These are phyloP conservation scores for Dichotomocladium elegans DNA, from an alignment of 371 early-diverging fungal genomes.

Conservation along the genomic window DNA sequence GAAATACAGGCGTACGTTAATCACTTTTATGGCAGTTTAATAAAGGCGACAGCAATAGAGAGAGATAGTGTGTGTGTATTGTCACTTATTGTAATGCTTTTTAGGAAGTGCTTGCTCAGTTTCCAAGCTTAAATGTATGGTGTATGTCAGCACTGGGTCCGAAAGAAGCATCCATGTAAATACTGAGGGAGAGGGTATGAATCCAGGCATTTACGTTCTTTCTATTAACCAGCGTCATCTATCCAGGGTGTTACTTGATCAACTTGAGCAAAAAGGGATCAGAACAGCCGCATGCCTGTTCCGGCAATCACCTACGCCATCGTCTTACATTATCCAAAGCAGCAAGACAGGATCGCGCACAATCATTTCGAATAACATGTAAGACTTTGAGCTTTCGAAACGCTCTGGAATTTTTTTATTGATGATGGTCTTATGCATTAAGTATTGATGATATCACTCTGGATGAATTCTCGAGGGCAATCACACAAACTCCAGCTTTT, in stretches of 20 bases:
- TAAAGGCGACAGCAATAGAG: neutral
- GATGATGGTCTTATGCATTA: no score
- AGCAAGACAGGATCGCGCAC: conserved; percentile 51
- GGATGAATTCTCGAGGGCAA: conserved; percentile 11
- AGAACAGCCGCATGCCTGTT: conserved; percentile 33
- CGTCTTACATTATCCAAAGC: conserved; percentile 62
- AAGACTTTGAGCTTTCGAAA: no score
- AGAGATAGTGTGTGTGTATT: neutral
- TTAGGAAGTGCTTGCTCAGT: conserved; percentile 47
- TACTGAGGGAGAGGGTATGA: no score
- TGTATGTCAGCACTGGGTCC: conserved; percentile 50
- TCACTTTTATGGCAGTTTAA: no score
- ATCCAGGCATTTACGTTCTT: no score
- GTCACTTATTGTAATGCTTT: neutral
- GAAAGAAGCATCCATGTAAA: conserved; percentile 40
- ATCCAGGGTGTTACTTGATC: conserved; percentile 18
- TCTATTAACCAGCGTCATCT: neutral
- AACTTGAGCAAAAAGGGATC: conserved; percentile 35
- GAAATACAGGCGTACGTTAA: conserved; percentile 46
- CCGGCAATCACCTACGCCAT: conserved; percentile 41
- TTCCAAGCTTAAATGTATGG: conserved; percentile 30
- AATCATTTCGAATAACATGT: conserved; percentile 58
- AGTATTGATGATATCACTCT: conserved; percentile 19
- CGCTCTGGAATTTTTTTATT: no score
- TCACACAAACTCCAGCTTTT: conserved; percentile 7